Base-by-base conservation (phyloP, 805 yeast species). In the Nakazawaea pomicola region DNA sequence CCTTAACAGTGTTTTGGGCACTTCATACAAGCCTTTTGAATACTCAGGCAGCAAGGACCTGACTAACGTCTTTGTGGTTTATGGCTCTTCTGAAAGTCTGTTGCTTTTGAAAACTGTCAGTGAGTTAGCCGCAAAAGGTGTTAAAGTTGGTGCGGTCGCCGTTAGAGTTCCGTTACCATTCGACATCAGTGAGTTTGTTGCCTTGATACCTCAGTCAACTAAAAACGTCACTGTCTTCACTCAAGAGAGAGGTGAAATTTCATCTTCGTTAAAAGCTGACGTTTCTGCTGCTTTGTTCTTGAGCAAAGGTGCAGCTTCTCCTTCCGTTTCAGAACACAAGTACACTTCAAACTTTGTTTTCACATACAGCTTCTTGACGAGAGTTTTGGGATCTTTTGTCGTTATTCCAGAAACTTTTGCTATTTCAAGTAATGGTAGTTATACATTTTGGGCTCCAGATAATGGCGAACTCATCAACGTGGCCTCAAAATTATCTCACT, bases 131-230 rank as follows among this genome's bases (percentile, higher is more conserved):
- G 57, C 60, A 16, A 44, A 56, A 4, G 58, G 60, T 38, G 47
- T 57, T 14, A 60, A 67, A n/a, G 72, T 77, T 38, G 95, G 89
- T 48, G 75, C 82, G 37, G 60, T 90, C 43, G 72, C 81, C 41
- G 74, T 80, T 37, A 76, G 96, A 62, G 76, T 86, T 33, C 91
- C 95, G 41, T 64, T 81, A 40, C 96, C 96, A 10, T 88, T 89
- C 62, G 77, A 81, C 51, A 68, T 74, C 25, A 68, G 66, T 24
- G 74, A 73, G 49, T 88, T 89, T 57, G 64, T 76, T 38, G 55
- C 65, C 3, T 55, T 71, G 9, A 65, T 90, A 38, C 91, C 95
- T 21, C 46, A 58, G 4, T 58, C 83, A 4, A 64, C 81, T 16
- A 70, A 72, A 49, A 70, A 72, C 45, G 62, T 90, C 41, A 79